Evolutionary conservation across 805 yeast genomes (phyloP).

Genomic region (Peterozyma xylosa): DNA sequence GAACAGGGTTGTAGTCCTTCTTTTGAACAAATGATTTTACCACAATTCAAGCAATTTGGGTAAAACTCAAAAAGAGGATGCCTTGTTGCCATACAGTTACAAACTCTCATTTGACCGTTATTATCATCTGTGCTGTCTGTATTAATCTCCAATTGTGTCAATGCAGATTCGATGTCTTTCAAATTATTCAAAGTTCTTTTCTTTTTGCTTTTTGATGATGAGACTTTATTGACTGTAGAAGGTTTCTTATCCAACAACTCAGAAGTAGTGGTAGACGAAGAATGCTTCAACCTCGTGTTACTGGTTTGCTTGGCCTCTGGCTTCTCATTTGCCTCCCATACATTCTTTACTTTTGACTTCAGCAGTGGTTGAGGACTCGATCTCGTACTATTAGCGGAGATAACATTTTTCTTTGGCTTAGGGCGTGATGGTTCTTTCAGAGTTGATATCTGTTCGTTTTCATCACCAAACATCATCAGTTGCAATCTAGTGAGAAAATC

Average conservation of each 20-base stretch:
- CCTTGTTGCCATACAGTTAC: constrained; percentile 80
- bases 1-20: constrained; percentile 92
- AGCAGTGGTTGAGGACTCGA: not conserved
- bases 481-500: constrained; percentile 38
- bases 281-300: constrained; percentile 9
- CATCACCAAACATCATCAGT: constrained; percentile 27
- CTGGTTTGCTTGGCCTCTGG: constrained; percentile 9
- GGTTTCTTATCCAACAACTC: constrained; percentile 36
- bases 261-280: constrained; percentile 33
- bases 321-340: constrained; percentile 2
- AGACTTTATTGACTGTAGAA: constrained; percentile 16
- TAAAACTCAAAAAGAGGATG: constrained; percentile 87
- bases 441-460: constrained; percentile 4
- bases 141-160: constrained; percentile 34
- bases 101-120: constrained; percentile 22
- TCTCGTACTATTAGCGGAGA: constrained; percentile 6
- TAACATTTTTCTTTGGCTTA: constrained; percentile 1
- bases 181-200: constrained; percentile 41
- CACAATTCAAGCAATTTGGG: constrained; percentile 92
- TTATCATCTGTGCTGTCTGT: constrained; percentile 5
- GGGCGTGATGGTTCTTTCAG: constrained; percentile 4
- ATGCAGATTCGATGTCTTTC: constrained; percentile 42
- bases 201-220: constrained; percentile 27
- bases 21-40: constrained; percentile 82
- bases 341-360: constrained; percentile 10